phyloP scores from a whole-genome alignment of 768 basidiomycete genomes.

The Tephrocybe sp. region DNA sequence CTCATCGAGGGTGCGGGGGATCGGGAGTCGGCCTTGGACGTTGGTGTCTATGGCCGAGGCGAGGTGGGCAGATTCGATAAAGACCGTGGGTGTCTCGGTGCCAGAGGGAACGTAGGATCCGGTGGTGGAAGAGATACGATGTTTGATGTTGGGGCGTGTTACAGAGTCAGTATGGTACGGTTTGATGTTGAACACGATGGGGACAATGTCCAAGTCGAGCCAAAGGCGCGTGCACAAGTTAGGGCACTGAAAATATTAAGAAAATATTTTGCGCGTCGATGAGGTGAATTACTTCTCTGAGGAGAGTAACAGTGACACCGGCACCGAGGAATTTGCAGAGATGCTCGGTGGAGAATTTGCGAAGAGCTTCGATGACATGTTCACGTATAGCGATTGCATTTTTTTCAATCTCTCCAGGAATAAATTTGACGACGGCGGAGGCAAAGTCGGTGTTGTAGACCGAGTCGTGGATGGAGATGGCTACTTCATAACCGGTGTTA shows the following conservation, averaged over 20 bases:
- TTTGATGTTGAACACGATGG: slow-evolving; percentile 85
- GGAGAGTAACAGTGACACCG: slow-evolving; percentile 69
- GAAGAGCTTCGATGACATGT: slow-evolving; percentile 62
- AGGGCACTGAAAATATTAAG: slow-evolving; percentile 48
- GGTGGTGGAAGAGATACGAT: slow-evolving; percentile 78
- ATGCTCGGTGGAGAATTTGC: slow-evolving; percentile 74
- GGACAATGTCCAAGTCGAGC: slow-evolving; percentile 82
- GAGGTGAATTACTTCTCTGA: slow-evolving; percentile 55
- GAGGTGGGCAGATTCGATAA: slow-evolving; percentile 58
- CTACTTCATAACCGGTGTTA: slow-evolving; percentile 65
- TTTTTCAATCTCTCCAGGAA: slow-evolving; percentile 47
- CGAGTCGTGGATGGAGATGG: slow-evolving; percentile 81
- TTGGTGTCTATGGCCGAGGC: slow-evolving; percentile 40
- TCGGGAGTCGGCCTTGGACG: slow-evolving; percentile 61
- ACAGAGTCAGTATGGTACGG: slow-evolving; percentile 77
- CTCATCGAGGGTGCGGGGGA: slow-evolving; percentile 76
- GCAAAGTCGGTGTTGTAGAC: slow-evolving; percentile 83
- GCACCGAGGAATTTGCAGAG: slow-evolving; percentile 86
- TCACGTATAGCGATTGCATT: slow-evolving; percentile 63
- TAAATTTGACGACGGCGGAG: slow-evolving; percentile 55
- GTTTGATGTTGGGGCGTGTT: slow-evolving; percentile 79
- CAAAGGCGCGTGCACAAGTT: slow-evolving; percentile 86
- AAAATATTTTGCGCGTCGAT: slow-evolving; percentile 12
- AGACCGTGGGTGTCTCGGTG: slow-evolving; percentile 72
- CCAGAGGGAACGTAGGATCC: slow-evolving; percentile 80